Conservation (phyloP, 768 basidiomycete species). For the Phylloporus sp. region DNA sequence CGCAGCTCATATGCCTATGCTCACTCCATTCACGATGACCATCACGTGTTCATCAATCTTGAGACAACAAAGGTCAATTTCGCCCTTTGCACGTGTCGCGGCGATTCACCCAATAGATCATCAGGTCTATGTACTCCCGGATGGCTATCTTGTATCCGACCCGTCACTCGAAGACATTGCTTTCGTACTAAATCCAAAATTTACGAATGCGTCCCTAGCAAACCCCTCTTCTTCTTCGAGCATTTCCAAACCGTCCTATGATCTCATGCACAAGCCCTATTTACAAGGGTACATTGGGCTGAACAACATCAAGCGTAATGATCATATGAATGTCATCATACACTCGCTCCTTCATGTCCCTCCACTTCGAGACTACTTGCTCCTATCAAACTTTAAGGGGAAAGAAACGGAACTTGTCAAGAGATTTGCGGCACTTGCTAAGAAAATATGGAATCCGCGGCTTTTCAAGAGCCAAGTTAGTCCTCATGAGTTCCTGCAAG, state of each 20-base stretch:
- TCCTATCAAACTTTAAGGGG: conserved; percentile 66
- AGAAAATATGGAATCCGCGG: conserved; percentile 94
- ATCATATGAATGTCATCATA: conserved; percentile 96
- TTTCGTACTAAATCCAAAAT: conserved; percentile 84
- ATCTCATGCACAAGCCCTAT: conserved; percentile 77
- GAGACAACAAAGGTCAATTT: conserved; percentile 73
- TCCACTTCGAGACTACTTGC: conserved; percentile 81
- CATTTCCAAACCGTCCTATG: conserved; percentile 74
- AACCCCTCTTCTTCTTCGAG: conserved; percentile 54
- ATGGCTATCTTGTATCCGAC: conserved; percentile 94
- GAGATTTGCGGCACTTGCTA: conserved; percentile 81
- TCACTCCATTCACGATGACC: conserved; percentile 96
- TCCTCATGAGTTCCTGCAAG: conserved; percentile 98
- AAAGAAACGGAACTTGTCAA: conserved; percentile 85
- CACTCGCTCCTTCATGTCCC: conserved; percentile 89
- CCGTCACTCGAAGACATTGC: conserved; percentile 95
- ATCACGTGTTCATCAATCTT: conserved; percentile 97
- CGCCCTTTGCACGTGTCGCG: conserved; percentile 15
- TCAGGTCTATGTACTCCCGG: conserved; percentile 95
- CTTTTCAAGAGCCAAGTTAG: conserved; percentile 97
- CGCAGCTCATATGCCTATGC: conserved; percentile 92
- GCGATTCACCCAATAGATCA: conserved; percentile 15
- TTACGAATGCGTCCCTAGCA: conserved; percentile 55
- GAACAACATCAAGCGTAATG: conserved; percentile 96
- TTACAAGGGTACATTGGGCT: conserved; percentile 91